A percentile compares a stretch with the other conserved stretches of the same genome.
phyloP scores from a whole-genome alignment of 179 eudicot genomes.

The Actinidia arguta region DNA sequence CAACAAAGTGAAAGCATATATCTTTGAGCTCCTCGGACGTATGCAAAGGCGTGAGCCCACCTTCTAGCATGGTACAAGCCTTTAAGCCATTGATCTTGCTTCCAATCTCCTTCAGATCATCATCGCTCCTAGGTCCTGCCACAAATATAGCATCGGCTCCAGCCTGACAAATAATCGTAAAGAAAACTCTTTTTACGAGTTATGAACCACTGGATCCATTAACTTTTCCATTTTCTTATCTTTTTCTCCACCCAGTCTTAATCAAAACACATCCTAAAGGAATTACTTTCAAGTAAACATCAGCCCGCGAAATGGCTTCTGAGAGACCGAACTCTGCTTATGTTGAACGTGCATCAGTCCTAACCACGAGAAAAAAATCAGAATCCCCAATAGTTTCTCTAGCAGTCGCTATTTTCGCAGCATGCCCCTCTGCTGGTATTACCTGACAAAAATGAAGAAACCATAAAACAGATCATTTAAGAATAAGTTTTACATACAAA shows the following conservation, averaged over 20 bases:
- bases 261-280: no score
- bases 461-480: background rate
- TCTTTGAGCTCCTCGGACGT: slow-evolving; percentile 44
- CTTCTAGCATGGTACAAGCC: slow-evolving; percentile 53
- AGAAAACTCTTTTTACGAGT: no score
- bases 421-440: slow-evolving; percentile 49
- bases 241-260: no score
- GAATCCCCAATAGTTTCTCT: slow-evolving; percentile 53
- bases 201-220: no score
- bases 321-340: slow-evolving; percentile 34
- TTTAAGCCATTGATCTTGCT: slow-evolving; percentile 37
- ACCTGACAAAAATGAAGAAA: slow-evolving; percentile 26
- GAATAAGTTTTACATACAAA: background rate
- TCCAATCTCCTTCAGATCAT: slow-evolving; percentile 39
- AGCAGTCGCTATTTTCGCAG: slow-evolving; percentile 49
- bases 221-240: no score
- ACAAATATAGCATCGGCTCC: slow-evolving; percentile 54
- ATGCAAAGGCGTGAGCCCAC: slow-evolving; percentile 50
- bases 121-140: slow-evolving; percentile 41
- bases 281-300: slow-evolving; percentile 48
- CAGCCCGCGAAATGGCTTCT: slow-evolving; percentile 49
- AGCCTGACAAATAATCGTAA: slow-evolving; percentile 30
- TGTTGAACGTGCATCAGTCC: slow-evolving; percentile 56
- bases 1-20: slow-evolving; percentile 31
- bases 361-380: slow-evolving; percentile 52